Evolutionary conservation across 2,329 filamentous ascomycete genomes (phyloP), one percentile per base, ranked within the genome.

Genomic region (Cytospora chrysosperma): DNA sequence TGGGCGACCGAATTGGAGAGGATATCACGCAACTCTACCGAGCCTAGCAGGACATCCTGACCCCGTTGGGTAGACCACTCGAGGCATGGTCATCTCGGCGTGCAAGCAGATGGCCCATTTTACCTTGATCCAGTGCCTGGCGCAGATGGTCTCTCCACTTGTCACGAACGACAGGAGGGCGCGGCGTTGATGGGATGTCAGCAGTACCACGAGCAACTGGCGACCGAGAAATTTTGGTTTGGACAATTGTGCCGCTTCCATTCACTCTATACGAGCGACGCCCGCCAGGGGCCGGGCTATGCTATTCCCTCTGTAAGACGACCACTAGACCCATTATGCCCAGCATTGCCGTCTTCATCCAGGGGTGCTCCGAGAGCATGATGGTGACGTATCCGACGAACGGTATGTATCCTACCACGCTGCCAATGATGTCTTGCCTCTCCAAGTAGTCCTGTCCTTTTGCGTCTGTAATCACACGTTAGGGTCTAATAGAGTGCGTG

Each of bases 311-410:
- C 76, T 99, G 95, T 70, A 99, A 75, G 55, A 99, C 89, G 28
- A 97, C 95, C 79, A 96, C 87, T 71, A 97, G 75, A 1, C 94
- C 95, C 95, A 99, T 99, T 57, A 97, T 84, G 1, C 92, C 94
- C 72, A 99, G 77, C 88, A 98, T 91, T 28, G 88, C 94, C 51
- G 92, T 96, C 85, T 99, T 99, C 70, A 98, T 76, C 94, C 94
- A 98, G 7, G 95, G 95, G 74, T 99, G 89, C 76, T 99, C 95
- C 67, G 91, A 95, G 67, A 99, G 81, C 76, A 98, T 81, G 70
- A 99, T 99, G 1, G 95, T 99, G 53, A 98, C 93, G 73, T 98
- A 98, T 69, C 95, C 95, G 17, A 98, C 93, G 72, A 95, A 96
- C 0, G 95, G 95, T 63, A 98, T 88, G 75, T 96, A 99, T 43